Conservation (phyloP, 1,284 basidiomycete species). For the Ustilago trichophora region DNA sequence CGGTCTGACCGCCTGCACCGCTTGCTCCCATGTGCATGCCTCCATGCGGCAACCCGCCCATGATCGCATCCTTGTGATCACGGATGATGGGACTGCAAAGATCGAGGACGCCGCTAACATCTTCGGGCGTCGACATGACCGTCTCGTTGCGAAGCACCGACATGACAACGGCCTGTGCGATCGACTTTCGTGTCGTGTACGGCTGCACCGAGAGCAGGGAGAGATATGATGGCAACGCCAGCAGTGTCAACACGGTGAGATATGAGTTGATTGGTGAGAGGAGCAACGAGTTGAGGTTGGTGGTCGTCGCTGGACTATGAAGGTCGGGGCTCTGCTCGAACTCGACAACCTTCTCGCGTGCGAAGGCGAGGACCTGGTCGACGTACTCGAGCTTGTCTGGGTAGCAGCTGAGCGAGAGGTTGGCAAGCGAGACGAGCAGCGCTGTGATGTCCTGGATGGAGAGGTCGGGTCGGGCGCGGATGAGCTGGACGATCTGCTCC, state of each 20-base stretch:
- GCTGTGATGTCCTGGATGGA: slow-evolving; percentile 63
- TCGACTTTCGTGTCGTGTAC: slow-evolving; percentile 57
- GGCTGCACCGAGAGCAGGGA: slow-evolving; percentile 58
- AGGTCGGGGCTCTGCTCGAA: slow-evolving; percentile 56
- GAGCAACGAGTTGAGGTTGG: slow-evolving; percentile 59
- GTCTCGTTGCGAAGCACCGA: slow-evolving; percentile 63
- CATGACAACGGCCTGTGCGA: slow-evolving; percentile 63
- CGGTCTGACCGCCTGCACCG: slow-evolving; percentile 17
- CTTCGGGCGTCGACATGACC: slow-evolving; percentile 61
- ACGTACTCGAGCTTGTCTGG: slow-evolving; percentile 66
- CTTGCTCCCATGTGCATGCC: slow-evolving; percentile 33
- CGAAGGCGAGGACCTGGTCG: slow-evolving; percentile 65
- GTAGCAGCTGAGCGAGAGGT: slow-evolving; percentile 64
- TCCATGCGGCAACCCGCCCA: slow-evolving; percentile 34
- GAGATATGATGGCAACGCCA: slow-evolving; percentile 61
- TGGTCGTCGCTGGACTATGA: slow-evolving; percentile 45
- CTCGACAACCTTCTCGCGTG: slow-evolving; percentile 56
- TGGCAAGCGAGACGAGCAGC: slow-evolving; percentile 60
- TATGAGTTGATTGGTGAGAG: slow-evolving; percentile 64
- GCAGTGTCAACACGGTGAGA: slow-evolving; percentile 58
- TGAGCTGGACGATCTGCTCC: slow-evolving; percentile 65
- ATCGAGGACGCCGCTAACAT: slow-evolving; percentile 63
- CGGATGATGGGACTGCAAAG: slow-evolving; percentile 59
- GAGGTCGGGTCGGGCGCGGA: slow-evolving; percentile 64
- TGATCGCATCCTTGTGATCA: slow-evolving; percentile 56